Percentiles rank a stretch among this genome's conserved stretches.
Conservation (phyloP, 169 alveolate genomes). For the Eimeria maxima region DNA sequence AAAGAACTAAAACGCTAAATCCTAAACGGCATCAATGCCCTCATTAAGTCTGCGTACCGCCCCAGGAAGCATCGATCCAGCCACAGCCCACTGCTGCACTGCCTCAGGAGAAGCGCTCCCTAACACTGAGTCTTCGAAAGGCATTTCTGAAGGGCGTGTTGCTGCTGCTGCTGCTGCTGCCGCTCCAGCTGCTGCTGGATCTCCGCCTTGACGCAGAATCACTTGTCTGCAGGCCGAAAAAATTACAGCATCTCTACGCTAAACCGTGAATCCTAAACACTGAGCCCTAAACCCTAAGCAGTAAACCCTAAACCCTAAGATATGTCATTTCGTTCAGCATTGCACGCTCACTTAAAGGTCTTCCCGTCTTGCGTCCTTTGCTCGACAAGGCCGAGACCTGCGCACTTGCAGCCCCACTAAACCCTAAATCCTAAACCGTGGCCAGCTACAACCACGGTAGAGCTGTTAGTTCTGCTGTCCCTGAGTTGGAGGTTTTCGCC, state of each 20-base stretch:
- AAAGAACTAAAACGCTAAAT: no score
- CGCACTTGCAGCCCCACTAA: conserved; percentile 16
- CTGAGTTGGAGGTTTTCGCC: no score
- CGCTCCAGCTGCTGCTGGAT: not conserved
- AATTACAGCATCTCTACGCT: not conserved
- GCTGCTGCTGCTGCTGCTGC: no score
- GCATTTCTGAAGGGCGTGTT: not conserved
- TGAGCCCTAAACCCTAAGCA: conserved; percentile 32
- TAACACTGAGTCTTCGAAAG: not conserved
- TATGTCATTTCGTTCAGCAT: not conserved
- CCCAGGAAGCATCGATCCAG: no score
- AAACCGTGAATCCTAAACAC: conserved; percentile 6
- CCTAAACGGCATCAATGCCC: no score
- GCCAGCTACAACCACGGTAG: not conserved
- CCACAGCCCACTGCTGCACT: not conserved
- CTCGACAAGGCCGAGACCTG: conserved; percentile 18
- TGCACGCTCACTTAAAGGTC: not conserved
- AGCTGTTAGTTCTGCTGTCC: not conserved
- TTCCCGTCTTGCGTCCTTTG: conserved; percentile 25
- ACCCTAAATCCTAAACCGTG: conserved; percentile 38
- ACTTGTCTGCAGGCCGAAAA: conserved; percentile 1
- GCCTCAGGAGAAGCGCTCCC: conserved; percentile 5
- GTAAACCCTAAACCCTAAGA: not conserved
- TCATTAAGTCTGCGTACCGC: no score
- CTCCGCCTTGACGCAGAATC: conserved; percentile 18